Evolutionary conservation across 345 rosid species (phyloP).

Genomic region (Boechera stricta): DNA sequence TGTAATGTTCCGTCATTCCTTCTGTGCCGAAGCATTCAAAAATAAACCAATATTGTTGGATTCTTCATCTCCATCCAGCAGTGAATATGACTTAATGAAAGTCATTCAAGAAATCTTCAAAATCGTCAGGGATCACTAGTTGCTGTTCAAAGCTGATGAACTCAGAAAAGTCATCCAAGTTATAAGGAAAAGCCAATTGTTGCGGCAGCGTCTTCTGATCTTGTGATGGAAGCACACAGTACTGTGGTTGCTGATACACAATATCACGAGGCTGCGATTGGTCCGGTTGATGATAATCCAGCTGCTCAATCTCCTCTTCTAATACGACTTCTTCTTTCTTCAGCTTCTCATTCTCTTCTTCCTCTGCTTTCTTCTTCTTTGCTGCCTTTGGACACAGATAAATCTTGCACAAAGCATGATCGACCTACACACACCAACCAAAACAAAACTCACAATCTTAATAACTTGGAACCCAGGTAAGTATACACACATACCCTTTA

Average conservation of each 20-base stretch:
- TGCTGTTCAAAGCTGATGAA: neutral
- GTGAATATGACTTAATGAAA: neutral
- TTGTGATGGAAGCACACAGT: neutral
- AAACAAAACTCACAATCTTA: constrained; percentile 10
- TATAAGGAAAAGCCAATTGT: neutral
- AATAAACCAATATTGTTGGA: neutral
- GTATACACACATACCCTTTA: neutral
- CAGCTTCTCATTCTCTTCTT: neutral
- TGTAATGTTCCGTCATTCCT: neutral
- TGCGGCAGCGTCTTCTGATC: neutral
- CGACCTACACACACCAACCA: constrained; percentile 12
- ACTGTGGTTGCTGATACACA: neutral
- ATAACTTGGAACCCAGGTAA: constrained; percentile 3
- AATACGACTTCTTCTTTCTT: neutral
- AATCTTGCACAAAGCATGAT: constrained; percentile 25
- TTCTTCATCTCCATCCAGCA: neutral
- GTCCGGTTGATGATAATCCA: neutral
- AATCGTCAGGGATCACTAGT: neutral
- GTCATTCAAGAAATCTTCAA: neutral
- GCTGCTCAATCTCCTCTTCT: neutral
- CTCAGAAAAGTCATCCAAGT: neutral
- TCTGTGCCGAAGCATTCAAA: neutral
- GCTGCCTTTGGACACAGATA: neutral
- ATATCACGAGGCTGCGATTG: neutral
- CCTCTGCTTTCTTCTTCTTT: constrained; percentile 24